Evolutionary conservation across 805 yeast species (phyloP).

Genomic region (Scheffersomyces amazonensis): DNA sequence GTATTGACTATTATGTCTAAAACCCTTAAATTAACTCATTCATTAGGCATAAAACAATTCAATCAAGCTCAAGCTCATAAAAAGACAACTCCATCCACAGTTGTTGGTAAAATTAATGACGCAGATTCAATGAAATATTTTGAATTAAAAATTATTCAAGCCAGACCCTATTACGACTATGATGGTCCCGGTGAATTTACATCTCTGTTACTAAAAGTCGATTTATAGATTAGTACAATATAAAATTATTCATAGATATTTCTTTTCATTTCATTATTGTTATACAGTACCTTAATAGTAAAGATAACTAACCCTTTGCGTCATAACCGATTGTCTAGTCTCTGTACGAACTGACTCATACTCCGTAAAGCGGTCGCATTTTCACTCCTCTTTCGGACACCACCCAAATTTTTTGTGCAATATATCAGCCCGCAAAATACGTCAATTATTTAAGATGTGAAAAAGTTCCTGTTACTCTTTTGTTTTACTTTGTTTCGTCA

Average conservation of each 20-base stretch:
- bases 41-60: slow-evolving; percentile 29
- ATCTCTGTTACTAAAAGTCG: neutral
- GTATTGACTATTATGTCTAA: slow-evolving; percentile 54
- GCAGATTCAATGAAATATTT: slow-evolving; percentile 62
- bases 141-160: slow-evolving; percentile 68
- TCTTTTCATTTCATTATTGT: neutral
- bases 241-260: no score
- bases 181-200: slow-evolving; percentile 20
- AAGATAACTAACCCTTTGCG: no score
- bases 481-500: no score
- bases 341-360: no score
- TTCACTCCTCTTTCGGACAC: no score
- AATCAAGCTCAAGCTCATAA: slow-evolving; percentile 20
- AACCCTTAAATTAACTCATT: slow-evolving; percentile 48
- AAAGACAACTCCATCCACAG: neutral
- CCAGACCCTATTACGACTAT: slow-evolving; percentile 40
- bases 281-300: no score
- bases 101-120: slow-evolving; percentile 52
- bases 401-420: no score
- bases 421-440: no score
- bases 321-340: no score
- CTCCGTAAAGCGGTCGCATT: no score
- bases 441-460: no score
- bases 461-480: no score
- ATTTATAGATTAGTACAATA: neutral